Percentiles rank a stretch among this genome's conserved stretches.
Evolutionary conservation across 176 grass and related monocot species (phyloP).

Genomic region (sorghum (Sorghum bicolor)): Sorghum_bicolor_NCBIv3 NC_012875.2:46620001-46620500

Average conservation of each 20-base stretch:
- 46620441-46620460: too few relatives aligned
- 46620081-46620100: too few relatives aligned
- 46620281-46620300: slow-evolving; percentile 39
- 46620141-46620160: neutral
- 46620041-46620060: neutral
- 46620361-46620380: neutral
- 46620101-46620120: neutral
- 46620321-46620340: slow-evolving; percentile 56
- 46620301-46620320: slow-evolving; percentile 49
- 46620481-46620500: neutral
- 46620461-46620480: too few relatives aligned
- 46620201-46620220: slow-evolving; percentile 41
- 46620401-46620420: neutral
- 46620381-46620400: neutral
- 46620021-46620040: neutral
- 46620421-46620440: neutral
- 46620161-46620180: slow-evolving; percentile 53
- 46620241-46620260: slow-evolving; percentile 52
- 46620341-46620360: slow-evolving; percentile 33
- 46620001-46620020: too few relatives aligned
- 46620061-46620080: too few relatives aligned
- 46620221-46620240: slow-evolving; percentile 47
- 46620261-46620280: neutral
- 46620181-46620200: slow-evolving; percentile 48
- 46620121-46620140: neutral